Evolutionary conservation across 2,329 filamentous ascomycete genomes (phyloP), one percentile per base, ranked within the genome.

Genomic region (Sordariomycetes sp.): DNA sequence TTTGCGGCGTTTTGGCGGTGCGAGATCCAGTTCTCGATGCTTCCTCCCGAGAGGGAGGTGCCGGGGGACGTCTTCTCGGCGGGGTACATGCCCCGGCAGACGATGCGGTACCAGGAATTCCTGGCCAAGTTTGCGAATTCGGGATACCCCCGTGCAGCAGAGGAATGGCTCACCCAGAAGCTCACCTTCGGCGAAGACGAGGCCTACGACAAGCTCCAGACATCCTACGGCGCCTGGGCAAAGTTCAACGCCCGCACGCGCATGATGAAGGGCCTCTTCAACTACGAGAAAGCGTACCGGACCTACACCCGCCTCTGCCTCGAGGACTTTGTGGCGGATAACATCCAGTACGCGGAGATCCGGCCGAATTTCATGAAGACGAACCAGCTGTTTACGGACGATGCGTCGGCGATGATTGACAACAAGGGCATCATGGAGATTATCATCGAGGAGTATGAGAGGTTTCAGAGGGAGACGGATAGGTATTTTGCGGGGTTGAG

Each of bases 181-280:
- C 76, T 88, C 60, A 72, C 82, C 1, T 83, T 88, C 52, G 70
- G 76, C 36, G 77, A 81, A 60, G 70, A 79, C 5, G 84, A 88
- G 64, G 76, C 81, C 0, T 77, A 87, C 62, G 70, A 74, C 34
- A 63, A 69, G 48, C 65, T 72, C 1, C 77, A 80, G 60, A 79
- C 77, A 7, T 68, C 72, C 15, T 69, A 73, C 52, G 81, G 78
- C 7, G 74, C 76, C 7, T 83, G 80, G 80, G 71, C 75, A 58
- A 77, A 76, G 62, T 90, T 90, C 67, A 87, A 87, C 61, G 76
- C 78, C 54, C 76, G 84, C 3, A 89, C 85, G 3, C 76, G 83
- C 54, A 85, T 85, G 72, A 87, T 88, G 77, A 88, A 89, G 64
- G 85, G 85, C 0, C 72, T 89, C 0, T 78, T 87, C 63, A 85